phyloP scores from a whole-genome alignment of 805 yeast species.

The Starmera dryadoides region DNA sequence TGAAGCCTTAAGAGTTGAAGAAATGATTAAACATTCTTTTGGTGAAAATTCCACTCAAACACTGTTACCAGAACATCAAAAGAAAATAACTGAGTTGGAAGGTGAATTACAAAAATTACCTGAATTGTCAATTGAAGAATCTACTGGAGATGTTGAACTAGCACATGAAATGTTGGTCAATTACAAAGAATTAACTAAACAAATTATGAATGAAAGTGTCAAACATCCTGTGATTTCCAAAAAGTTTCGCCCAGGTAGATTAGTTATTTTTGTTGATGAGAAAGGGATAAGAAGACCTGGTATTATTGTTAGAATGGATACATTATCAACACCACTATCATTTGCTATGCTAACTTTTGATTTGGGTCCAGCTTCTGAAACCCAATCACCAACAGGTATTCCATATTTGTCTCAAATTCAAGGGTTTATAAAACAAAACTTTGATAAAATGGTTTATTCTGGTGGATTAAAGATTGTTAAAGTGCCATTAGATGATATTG shows the following conservation, averaged over 20 bases:
- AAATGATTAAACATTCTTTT: slow-evolving; percentile 90
- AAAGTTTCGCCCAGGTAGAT: slow-evolving; percentile 44
- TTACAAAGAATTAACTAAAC: slow-evolving; percentile 36
- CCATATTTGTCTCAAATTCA: slow-evolving; percentile 26
- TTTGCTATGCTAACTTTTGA: slow-evolving; percentile 38
- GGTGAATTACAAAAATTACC: slow-evolving; percentile 34
- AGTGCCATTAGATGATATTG: slow-evolving; percentile 34
- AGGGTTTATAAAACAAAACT: slow-evolving; percentile 19
- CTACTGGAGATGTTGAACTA: slow-evolving; percentile 34
- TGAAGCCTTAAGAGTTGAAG: slow-evolving; percentile 97
- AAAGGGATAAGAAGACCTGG: slow-evolving; percentile 39
- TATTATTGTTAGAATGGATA: slow-evolving; percentile 38
- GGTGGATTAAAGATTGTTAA: slow-evolving; percentile 28
- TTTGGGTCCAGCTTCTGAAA: slow-evolving; percentile 27
- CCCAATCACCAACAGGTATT: slow-evolving; percentile 23
- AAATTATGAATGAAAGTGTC: slow-evolving; percentile 40
- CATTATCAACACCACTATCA: slow-evolving; percentile 1
- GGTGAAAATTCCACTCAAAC: slow-evolving; percentile 92
- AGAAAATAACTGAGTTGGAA: slow-evolving; percentile 48
- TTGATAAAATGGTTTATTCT: slow-evolving; percentile 18
- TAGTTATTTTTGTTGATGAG: slow-evolving; percentile 50
- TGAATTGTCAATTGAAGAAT: slow-evolving; percentile 25
- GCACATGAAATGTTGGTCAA: slow-evolving; percentile 37
- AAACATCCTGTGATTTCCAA: slow-evolving; percentile 40
- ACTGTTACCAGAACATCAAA: slow-evolving; percentile 83